These are phyloP conservation scores for Trichoderma sp. DNA, from an alignment of 2,329 filamentous ascomycete genomes.

Conservation along the genomic window DNA sequence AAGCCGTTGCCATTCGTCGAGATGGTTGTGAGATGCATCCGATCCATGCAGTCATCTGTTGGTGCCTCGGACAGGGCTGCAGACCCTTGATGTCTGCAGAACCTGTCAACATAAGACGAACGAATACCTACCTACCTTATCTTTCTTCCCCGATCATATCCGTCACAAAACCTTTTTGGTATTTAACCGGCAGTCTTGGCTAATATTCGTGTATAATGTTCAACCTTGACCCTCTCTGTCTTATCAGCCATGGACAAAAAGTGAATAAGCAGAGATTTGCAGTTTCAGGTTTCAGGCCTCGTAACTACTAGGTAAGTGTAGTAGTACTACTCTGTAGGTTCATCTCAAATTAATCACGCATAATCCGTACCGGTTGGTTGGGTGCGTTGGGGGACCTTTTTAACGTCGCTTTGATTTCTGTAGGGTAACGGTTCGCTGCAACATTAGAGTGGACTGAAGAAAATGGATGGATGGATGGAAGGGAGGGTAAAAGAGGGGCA, in stretches of 20 bases:
- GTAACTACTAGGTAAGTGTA: not conserved
- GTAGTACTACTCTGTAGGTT: not conserved
- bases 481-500: constrained; percentile 17
- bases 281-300: not conserved
- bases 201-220: no score
- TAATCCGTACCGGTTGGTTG: constrained; percentile 5
- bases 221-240: not conserved
- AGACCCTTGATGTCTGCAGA: not conserved
- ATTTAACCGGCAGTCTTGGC: not conserved
- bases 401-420: not conserved
- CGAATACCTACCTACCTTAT: not conserved
- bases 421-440: constrained; percentile 14
- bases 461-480: constrained; percentile 3
- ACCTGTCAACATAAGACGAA: not conserved
- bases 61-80: not conserved
- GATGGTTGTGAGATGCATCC: not conserved
- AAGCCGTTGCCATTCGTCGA: not conserved
- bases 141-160: not conserved
- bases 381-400: not conserved
- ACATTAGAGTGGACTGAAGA: constrained; percentile 2
- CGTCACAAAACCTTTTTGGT: not conserved
- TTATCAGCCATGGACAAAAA: not conserved
- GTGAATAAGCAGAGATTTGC: not conserved
- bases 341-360: constrained; percentile 6
- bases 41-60: not conserved